Base-by-base conservation (phyloP, 2,329 filamentous ascomycete genomes). In the Cladophialophora chaetospira region DNA sequence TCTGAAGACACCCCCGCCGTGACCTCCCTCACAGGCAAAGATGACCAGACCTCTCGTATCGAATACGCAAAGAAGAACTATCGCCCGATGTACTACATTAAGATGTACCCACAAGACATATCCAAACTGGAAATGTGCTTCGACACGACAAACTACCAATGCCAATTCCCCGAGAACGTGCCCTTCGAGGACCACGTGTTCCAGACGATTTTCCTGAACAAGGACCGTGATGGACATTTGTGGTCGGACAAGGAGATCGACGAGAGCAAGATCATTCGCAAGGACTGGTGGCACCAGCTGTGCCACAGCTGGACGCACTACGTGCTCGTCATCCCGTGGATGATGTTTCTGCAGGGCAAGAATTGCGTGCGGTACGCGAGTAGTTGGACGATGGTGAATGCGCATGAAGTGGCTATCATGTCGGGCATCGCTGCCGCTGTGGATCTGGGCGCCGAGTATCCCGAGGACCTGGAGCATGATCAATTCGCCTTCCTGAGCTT, bases 71-170 rank as follows among this genome's bases (percentile, higher is more conserved):
- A 69, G 64, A 55, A 62, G 5, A 70, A 71, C 9, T 85, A 82
- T 73, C 78, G 79, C 52, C 81, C 82, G 29, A 84, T 84, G 81
- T 85, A 84, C 70, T 78, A 80, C 64, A 85, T 82, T 63, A 81
- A 84, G 55, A 79, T 77, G 63, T 84, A 84, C 65, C 71, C 72
- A 0, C 63, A 75, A 17, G 80, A 82, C 60, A 73, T 73, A 5
- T 77, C 75, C 3, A 84, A 84, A 69, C 79, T 78, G 31, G 81
- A 83, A 68, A 83, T 76, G 79, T 86, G 82, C 55, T 91, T 89
- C 71, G 86, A 91, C 70, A 88, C 85, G 72, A 87, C 84, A 33
- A 88, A 89, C 68, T 89, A 90, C 71, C 87, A 91, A 68, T 79
- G 85, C 42, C 87, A 90, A 67, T 87, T 91, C 61, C 62, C 71